A percentile compares a stretch with the other conserved stretches of the same genome.
phyloP scores from a whole-genome alignment of 2,329 filamentous ascomycete genomes.

The Aspergillus sp. region DNA sequence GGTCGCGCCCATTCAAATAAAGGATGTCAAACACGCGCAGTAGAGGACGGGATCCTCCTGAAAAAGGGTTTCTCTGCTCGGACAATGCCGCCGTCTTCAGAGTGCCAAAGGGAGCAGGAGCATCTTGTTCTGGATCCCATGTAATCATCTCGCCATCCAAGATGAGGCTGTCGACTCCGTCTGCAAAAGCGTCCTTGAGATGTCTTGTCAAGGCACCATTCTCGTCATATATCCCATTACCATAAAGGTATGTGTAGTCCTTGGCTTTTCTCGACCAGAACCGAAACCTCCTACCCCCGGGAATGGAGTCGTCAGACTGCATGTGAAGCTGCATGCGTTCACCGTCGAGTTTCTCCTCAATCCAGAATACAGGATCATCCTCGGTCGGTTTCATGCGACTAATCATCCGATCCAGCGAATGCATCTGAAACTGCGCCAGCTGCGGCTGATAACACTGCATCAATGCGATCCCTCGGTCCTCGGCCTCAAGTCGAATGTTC shows the following conservation, averaged over 20 bases:
- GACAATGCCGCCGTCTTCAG: conserved; percentile 85
- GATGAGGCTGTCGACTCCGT: conserved; percentile 79
- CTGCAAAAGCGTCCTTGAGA: conserved; percentile 71
- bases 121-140: conserved; percentile 84
- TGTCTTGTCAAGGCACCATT: conserved; percentile 77
- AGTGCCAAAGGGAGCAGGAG: conserved; percentile 84
- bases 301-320: conserved; percentile 63
- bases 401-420: conserved; percentile 77
- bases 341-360: conserved; percentile 96
- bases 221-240: conserved; percentile 69
- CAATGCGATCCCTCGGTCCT: conserved; percentile 70
- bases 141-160: conserved; percentile 98
- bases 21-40: conserved; percentile 90
- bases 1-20: conserved; percentile 74
- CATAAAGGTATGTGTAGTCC: conserved; percentile 94
- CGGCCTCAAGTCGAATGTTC: conserved; percentile 67
- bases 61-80: conserved; percentile 70
- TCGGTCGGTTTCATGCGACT: conserved; percentile 63
- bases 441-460: conserved; percentile 98
- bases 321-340: conserved; percentile 98
- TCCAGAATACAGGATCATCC: conserved; percentile 81
- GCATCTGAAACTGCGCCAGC: conserved; percentile 86
- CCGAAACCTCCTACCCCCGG: conserved; percentile 70
- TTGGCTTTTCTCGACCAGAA: conserved; percentile 98
- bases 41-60: conserved; percentile 67